phyloP scores from a whole-genome alignment of 352 stramenopile species.

The Phytophthora melonis region DNA sequence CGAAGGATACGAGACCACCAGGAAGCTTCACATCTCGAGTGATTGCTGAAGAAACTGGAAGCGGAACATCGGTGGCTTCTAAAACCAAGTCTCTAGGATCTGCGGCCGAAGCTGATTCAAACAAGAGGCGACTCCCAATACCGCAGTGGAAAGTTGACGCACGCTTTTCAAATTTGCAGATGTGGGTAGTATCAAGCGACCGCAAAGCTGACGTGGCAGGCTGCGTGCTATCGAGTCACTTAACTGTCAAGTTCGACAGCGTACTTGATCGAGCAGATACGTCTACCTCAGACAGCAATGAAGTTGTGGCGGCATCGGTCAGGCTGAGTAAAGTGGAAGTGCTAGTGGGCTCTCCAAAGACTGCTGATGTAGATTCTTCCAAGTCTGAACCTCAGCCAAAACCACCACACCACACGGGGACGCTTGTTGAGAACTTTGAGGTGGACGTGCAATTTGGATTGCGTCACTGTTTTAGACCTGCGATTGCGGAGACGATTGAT shows the following conservation, averaged over 20 bases:
- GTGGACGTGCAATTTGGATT: conserved; percentile 38
- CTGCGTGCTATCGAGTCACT: conserved; percentile 56
- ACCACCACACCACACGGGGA: conserved; percentile 41
- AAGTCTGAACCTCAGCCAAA: conserved; percentile 25
- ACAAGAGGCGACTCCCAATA: conserved; percentile 19
- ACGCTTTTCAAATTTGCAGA: conserved; percentile 58
- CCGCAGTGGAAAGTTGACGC: conserved; percentile 54
- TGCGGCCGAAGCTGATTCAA: background rate
- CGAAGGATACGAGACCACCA: conserved; percentile 35
- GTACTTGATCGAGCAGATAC: conserved; percentile 9
- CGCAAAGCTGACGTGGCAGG: conserved; percentile 61
- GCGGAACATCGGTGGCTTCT: conserved; percentile 12
- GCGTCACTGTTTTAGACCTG: conserved; percentile 40
- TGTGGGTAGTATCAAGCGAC: conserved; percentile 79
- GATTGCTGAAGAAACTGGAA: conserved; percentile 41
- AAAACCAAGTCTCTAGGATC: conserved; percentile 14
- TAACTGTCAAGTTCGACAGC: conserved; percentile 42
- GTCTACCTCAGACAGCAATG: conserved; percentile 16
- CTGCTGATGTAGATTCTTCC: conserved; percentile 4
- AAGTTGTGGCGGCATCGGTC: conserved; percentile 41
- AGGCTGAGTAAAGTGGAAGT: conserved; percentile 50
- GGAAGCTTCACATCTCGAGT: conserved; percentile 38
- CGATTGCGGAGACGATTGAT: conserved; percentile 21
- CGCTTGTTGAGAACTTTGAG: conserved; percentile 62
- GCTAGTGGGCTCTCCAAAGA: conserved; percentile 39